phyloP scores from a whole-genome alignment of 345 rosid species.

The Nephelium lappaceum region DNA sequence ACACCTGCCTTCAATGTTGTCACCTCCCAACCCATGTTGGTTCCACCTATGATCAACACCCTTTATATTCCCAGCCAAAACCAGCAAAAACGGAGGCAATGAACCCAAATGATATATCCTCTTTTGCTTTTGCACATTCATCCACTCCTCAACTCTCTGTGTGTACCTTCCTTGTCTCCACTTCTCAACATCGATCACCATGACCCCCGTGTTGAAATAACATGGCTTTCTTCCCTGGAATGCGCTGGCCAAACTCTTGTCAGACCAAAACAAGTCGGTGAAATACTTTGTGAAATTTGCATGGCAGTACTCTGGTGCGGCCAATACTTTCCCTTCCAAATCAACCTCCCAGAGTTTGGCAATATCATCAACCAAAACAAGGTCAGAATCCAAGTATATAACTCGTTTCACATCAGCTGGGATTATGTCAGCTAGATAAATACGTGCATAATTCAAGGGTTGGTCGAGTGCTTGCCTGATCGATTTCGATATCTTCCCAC shows the following conservation, averaged over 20 bases:
- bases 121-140: constrained; percentile 54
- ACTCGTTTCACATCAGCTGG: constrained; percentile 39
- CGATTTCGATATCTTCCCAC: constrained; percentile 53
- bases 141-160: constrained; percentile 52
- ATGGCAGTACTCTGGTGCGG: constrained; percentile 54
- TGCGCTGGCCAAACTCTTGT: constrained; percentile 30
- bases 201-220: constrained; percentile 59
- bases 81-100: constrained; percentile 55
- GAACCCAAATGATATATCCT: constrained; percentile 61
- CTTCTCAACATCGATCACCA: constrained; percentile 49
- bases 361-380: constrained; percentile 52
- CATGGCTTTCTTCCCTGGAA: constrained; percentile 42
- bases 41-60: constrained; percentile 60
- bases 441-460: constrained; percentile 55
- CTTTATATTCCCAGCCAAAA: constrained; percentile 55
- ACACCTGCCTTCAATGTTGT: constrained; percentile 50
- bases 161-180: constrained; percentile 56
- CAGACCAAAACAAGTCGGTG: constrained; percentile 46
- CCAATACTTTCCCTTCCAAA: constrained; percentile 46
- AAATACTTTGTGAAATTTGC: constrained; percentile 51
- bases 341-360: constrained; percentile 53
- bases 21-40: constrained; percentile 61
- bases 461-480: constrained; percentile 58
- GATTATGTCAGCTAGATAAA: constrained; percentile 46
- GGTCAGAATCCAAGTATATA: constrained; percentile 53